Base-by-base conservation (phyloP, 2,329 filamentous ascomycete species). In the Aspergillus novofumigatus region DNA sequence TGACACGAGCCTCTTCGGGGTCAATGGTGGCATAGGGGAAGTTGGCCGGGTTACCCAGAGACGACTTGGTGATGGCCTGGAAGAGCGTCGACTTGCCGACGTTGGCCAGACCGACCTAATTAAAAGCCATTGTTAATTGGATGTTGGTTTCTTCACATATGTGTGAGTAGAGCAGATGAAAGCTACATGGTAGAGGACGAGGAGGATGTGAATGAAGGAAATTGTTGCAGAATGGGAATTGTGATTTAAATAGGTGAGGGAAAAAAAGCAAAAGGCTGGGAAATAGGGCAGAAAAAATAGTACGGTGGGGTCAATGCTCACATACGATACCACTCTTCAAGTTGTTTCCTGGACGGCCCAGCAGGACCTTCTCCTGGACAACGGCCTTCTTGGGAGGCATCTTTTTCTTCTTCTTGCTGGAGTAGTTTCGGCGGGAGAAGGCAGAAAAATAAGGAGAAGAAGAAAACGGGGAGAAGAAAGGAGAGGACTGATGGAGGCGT, bases 11-110 rank as follows among this genome's bases (percentile, higher is more conserved):
- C 81, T 99, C 94, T 82, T 99, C 95, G 50, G 94, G 94, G 67
- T 99, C 92, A 78, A 99, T 99, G 70, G 94, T 99, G 73, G 94
- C 94, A 82, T 96, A 99, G 55, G 94, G 94, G 76, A 97, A 99
- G 81, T 99, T 99, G 81, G 94, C 94, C 70, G 95, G 95, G 82
- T 97, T 99, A 80, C 95, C 94, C 71, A 99, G 88, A 65, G 87
- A 86, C 78, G 89, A 96, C 83, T 97, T 97, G 75, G 94, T 99
- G 79, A 99, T 97, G 74, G 94, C 92, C 83, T 99, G 95, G 86
- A 99, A 99, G 70, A 99, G 87, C 35, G 95, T 99, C 66, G 94
- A 99, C 83, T 99, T 99, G 78, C 94, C 94, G 69, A 99, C 95
- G 78, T 99, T 99, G 78, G 94, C 94, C 72, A 99, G 87, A 80